phyloP scores from a whole-genome alignment of 2,329 filamentous ascomycete species.

The Aspergillus piperis region DNA sequence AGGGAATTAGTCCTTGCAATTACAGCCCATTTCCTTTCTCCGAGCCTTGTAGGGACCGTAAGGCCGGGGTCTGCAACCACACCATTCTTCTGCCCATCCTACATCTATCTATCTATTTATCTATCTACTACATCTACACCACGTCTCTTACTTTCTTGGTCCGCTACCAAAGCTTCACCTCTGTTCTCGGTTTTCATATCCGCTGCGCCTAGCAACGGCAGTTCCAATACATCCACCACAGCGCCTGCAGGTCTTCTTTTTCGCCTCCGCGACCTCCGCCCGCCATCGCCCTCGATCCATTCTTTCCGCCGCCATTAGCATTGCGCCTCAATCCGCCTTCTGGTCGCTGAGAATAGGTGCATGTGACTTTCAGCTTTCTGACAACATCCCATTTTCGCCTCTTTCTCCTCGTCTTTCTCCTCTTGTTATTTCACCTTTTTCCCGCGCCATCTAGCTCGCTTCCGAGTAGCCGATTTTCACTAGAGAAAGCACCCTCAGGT shows the following conservation, averaged over 20 bases:
- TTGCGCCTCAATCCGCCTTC: conserved; percentile 17
- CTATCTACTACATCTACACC: not conserved
- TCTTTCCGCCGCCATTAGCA: conserved; percentile 3
- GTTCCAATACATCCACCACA: not conserved
- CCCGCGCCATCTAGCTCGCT: conserved; percentile 2
- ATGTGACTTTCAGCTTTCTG: conserved; percentile 21
- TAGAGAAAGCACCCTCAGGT: conserved; percentile 6
- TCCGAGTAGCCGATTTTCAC: conserved; percentile 1
- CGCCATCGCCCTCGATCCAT: not conserved
- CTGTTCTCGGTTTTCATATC: not conserved
- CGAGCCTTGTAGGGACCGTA: conserved; percentile 26
- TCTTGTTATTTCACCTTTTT: conserved; percentile 10
- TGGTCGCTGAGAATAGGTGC: conserved; percentile 13
- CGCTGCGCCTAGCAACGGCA: not conserved
- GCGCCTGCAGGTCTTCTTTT: not conserved
- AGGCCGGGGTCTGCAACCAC: conserved; percentile 23
- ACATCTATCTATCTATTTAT: not conserved
- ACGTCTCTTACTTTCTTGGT: not conserved
- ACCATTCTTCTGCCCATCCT: conserved; percentile 11
- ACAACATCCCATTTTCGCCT: not conserved
- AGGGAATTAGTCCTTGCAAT: conserved; percentile 16
- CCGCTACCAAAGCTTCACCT: not conserved
- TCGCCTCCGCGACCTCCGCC: conserved; percentile 12
- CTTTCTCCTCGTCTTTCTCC: conserved; percentile 16
- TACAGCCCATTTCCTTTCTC: conserved; percentile 13